Percentiles rank a stretch among this genome's conserved stretches.
Evolutionary conservation across 2,329 filamentous ascomycete genomes (phyloP).

Genomic region (Penicillium sclerotiorum): DNA sequence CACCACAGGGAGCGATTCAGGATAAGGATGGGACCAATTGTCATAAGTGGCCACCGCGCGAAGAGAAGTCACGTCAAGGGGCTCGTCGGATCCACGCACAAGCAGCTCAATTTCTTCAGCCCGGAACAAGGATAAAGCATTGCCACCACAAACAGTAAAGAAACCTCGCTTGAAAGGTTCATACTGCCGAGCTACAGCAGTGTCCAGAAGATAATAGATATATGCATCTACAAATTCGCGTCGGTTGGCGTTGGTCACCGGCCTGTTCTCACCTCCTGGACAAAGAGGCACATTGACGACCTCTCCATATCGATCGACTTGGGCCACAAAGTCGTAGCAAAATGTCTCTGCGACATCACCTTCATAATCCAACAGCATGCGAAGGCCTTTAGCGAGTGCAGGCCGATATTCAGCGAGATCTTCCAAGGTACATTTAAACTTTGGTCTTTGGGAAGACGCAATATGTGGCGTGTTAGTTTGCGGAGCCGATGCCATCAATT

Average conservation of each 20-base stretch:
- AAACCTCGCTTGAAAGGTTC: slow-evolving; percentile 94
- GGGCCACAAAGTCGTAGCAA: slow-evolving; percentile 77
- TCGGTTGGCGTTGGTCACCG: slow-evolving; percentile 82
- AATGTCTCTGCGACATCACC: slow-evolving; percentile 81
- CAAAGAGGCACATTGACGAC: slow-evolving; percentile 70
- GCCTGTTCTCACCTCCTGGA: slow-evolving; percentile 68
- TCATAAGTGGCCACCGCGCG: slow-evolving; percentile 79
- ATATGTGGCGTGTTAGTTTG: slow-evolving; percentile 58
- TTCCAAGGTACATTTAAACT: slow-evolving; percentile 73
- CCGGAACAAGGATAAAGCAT: slow-evolving; percentile 82
- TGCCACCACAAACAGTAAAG: slow-evolving; percentile 87
- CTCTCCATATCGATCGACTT: slow-evolving; percentile 76
- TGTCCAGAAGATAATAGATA: slow-evolving; percentile 77
- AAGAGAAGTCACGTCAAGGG: slow-evolving; percentile 75
- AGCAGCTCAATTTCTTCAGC: slow-evolving; percentile 91
- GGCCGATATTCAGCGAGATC: slow-evolving; percentile 84
- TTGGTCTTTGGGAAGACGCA: slow-evolving; percentile 55
- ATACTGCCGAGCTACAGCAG: slow-evolving; percentile 76
- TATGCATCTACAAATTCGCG: slow-evolving; percentile 87
- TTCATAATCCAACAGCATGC: slow-evolving; percentile 76
- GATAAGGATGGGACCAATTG: slow-evolving; percentile 65
- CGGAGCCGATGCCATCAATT: slow-evolving; percentile 78
- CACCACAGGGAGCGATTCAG: slow-evolving; percentile 67
- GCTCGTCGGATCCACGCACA: slow-evolving; percentile 80
- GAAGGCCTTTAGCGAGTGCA: slow-evolving; percentile 71